Evolutionary conservation across 1,284 basidiomycete genomes (phyloP), one percentile per base, ranked within the genome.

Genomic region (Violaceomyces palustris): DNA sequence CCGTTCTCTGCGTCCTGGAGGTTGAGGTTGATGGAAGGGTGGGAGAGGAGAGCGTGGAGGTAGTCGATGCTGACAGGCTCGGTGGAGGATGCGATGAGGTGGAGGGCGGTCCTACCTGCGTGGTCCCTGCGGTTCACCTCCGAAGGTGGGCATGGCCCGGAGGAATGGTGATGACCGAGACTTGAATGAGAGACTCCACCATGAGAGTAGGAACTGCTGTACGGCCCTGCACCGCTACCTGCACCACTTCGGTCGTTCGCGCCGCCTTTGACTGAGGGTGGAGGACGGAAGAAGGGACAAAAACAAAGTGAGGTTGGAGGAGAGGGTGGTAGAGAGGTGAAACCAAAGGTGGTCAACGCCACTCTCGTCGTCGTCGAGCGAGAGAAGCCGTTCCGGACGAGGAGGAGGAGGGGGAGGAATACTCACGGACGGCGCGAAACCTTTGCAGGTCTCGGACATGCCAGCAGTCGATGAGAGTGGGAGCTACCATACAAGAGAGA

Each of bases 21-120:
- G 61, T 98, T 98, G 68, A 91, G 81, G 51, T 88, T 85, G 69
- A 92, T 78, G 21, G 77, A 76, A 1, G 87, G 84, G 61, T 89
- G 84, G 9, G 82, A 80, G 38, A 97, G 79, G n/a, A 97, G 77
- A 38, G 87, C 78, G 37, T 83, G 79, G 38, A 91, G 81, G 73
- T 87, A 97, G 67, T 90, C 86, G 57, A 87, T 74, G 28, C 83
- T 81, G 25, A 82, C 80, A 2, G 81, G 75, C 26, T 66, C 74
- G 12, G 81, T 79, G 8, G 83, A 75, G 40, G 85, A 84, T 0
- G 86, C 86, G 12, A 79, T 75, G 34, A 92, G 81, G 72, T 97
- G 93, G 7, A 97, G 79, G 1, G 87, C 84, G 0, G 88, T 88
- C 42, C 85, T 77, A 7, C 87, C 88, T 21, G 85, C 77, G 61